Base-by-base conservation (phyloP, 225 moss, liverwort and hornwort genomes). In the Pseudoscleropodium purum region DNA sequence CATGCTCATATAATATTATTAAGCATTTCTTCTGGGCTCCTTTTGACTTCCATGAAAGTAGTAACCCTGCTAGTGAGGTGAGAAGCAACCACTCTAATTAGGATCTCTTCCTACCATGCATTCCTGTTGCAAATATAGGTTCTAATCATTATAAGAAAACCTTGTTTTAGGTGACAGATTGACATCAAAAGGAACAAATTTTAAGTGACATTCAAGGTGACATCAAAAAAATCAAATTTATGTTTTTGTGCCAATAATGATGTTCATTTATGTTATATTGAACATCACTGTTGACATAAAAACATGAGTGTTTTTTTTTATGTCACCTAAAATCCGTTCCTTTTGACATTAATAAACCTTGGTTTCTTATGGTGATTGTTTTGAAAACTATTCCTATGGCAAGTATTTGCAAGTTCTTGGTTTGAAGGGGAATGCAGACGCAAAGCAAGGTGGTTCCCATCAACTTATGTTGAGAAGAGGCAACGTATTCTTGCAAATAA, bases 381-480 rank as follows among this genome's bases (percentile, higher is more conserved):
- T 84, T 78, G 54, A 2, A 15, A 75, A 47, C 29, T 47, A 23
- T 88, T 75, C 27, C 27, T 41, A 33, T 88, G 67, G 54, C 92
- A 94, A 90, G 91, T 91, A 11, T 90, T 90, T 83, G 65, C 87
- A 81, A 87, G 78, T 66, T 91, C 92, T 56, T 94, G 94, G 92
- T 93, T 91, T 72, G 94, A 94, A 88, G 92, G 92, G 82, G 92
- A 92, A 89, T 91, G 91, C 65, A 85, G 90, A 76, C 91, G 92
- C 26, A 91, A 39, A 87, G 92, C 92, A 57, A 91, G 92, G 41
- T 92, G 92, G 92, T 91, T 92, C 47, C 92, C 92, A 52, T 91
- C 91, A 51, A 85, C 87, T 12, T 91, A 92, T 57, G 92, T 92
- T 52, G 92, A 92, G 89, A 89, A 91, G 87, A 91, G 92, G 75